Conservation (phyloP, 306 rosid species). For the Carpinus viminea region DNA sequence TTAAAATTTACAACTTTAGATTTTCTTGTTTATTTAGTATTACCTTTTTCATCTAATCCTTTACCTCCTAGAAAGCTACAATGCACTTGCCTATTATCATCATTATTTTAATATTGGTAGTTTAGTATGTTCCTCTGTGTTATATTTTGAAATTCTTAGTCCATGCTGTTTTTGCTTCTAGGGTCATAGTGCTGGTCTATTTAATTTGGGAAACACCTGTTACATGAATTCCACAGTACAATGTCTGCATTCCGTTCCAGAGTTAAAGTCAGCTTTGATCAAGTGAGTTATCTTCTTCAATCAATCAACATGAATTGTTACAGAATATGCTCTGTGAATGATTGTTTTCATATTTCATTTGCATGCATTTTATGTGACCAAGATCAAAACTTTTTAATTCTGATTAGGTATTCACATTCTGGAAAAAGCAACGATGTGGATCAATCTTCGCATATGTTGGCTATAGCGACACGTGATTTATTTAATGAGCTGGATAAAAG, state of each 20-base stretch:
- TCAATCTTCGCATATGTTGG: conserved; percentile 89
- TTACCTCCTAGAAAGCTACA: no score
- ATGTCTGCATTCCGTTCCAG: conserved; percentile 98
- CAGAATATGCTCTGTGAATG: not conserved
- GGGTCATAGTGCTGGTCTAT: conserved; percentile 96
- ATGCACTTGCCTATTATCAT: not conserved
- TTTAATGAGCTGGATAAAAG: conserved; percentile 89
- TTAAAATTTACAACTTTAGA: no score
- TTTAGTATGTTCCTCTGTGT: not conserved
- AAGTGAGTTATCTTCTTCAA: conserved; percentile 50
- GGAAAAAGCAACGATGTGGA: conserved; percentile 82
- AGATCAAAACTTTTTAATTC: conserved; percentile 23
- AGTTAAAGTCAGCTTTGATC: conserved; percentile 88
- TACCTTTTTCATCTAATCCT: no score
- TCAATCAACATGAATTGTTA: conserved; percentile 14
- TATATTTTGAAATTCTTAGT: conserved; percentile 4
- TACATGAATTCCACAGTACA: conserved; percentile 98
- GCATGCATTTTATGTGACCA: conserved; percentile 19
- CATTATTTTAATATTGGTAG: conserved; percentile 6
- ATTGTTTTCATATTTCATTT: not conserved
- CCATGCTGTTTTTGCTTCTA: conserved; percentile 30
- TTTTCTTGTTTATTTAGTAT: no score
- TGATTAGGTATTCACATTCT: conserved; percentile 69
- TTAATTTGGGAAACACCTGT: conserved; percentile 96
- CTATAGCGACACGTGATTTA: conserved; percentile 87